A percentile compares a stretch with the other conserved stretches of the same genome.
These are phyloP conservation scores for Agarophyton chilense DNA, from an alignment of 23 red algal genomes.

Conservation along the genomic window DNA sequence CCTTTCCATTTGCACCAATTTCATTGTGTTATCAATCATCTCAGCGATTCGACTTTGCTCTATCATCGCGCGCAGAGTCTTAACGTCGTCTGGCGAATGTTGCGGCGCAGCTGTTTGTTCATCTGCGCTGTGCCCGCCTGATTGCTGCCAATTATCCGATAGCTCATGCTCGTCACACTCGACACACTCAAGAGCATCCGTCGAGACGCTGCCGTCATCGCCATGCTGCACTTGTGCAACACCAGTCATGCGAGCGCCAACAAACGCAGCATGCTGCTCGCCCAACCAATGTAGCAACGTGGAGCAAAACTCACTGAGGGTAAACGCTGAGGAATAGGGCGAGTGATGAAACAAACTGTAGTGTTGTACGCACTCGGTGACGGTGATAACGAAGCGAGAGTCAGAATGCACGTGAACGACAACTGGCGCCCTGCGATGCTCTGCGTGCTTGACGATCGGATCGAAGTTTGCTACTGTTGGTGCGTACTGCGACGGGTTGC, in stretches of 20 bases:
- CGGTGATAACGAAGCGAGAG: constrained; percentile 48
- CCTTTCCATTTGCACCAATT: not conserved
- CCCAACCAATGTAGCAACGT: constrained; percentile 17
- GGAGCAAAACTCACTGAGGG: constrained; percentile 50
- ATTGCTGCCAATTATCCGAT: not conserved
- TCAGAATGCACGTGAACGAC: constrained; percentile 39
- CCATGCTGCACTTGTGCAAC: too few relatives aligned
- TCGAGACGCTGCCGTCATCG: not conserved
- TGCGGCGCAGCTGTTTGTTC: not conserved
- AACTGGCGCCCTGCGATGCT: not conserved
- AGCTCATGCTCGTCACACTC: too few relatives aligned
- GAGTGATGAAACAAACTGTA: not conserved
- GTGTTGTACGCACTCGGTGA: constrained; percentile 28
- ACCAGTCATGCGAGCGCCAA: not conserved
- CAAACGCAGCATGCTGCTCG: constrained; percentile 21
- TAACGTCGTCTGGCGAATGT: not conserved
- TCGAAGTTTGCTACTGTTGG: constrained; percentile 21
- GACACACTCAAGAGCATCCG: too few relatives aligned
- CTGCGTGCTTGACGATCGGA: not conserved
- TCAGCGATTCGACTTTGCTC: not conserved
- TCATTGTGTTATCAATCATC: constrained; percentile 27
- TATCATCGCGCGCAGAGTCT: not conserved
- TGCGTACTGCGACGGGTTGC: constrained; percentile 22
- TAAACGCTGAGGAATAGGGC: not conserved
- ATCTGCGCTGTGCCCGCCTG: not conserved